These are phyloP conservation scores for Cutaneotrichosporon dermatis DNA, from an alignment of 1,284 basidiomycete species.

Conservation along the genomic window DNA sequence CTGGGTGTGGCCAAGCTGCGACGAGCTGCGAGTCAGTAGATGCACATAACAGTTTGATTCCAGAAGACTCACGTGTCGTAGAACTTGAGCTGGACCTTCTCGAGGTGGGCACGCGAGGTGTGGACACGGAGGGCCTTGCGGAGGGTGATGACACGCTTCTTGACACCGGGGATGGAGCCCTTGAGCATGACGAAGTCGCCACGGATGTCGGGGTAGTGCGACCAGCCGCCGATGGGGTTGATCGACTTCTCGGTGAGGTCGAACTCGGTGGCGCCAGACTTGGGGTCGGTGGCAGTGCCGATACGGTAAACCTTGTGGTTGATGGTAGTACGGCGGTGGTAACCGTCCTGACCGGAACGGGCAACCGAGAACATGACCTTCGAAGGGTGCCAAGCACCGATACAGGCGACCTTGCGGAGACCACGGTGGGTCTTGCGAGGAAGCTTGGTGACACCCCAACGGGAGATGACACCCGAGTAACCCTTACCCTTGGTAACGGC, in stretches of 20 bases:
- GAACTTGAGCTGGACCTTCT: constrained; percentile 92
- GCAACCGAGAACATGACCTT: constrained; percentile 99
- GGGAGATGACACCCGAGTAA: constrained; percentile 98
- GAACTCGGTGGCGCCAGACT: constrained; percentile 87
- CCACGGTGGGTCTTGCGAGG: constrained; percentile 99
- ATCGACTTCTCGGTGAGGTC: constrained; percentile 92
- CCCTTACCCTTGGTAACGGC: constrained; percentile 99
- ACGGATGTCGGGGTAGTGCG: constrained; percentile 94
- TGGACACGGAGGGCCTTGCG: constrained; percentile 41
- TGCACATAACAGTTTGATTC: background rate
- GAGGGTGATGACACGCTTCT: constrained; percentile 75
- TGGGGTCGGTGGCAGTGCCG: constrained; percentile 71
- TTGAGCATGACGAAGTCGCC: constrained; percentile 97
- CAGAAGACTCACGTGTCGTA: constrained; percentile 55
- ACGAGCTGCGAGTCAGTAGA: constrained; percentile 7
- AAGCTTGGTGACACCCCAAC: constrained; percentile 97
- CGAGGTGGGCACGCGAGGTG: constrained; percentile 54
- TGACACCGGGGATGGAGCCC: constrained; percentile 89
- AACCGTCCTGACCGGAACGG: constrained; percentile 99
- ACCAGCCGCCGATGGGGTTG: constrained; percentile 99
- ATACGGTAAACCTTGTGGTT: constrained; percentile 86
- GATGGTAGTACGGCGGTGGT: constrained; percentile 96
- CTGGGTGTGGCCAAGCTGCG: constrained; percentile 58
- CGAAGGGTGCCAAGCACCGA: constrained; percentile 98
- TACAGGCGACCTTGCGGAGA: constrained; percentile 99